These are phyloP conservation scores for Coffea eugenioides DNA, from an alignment of 257 asterid species.

Conservation along the genomic window DNA sequence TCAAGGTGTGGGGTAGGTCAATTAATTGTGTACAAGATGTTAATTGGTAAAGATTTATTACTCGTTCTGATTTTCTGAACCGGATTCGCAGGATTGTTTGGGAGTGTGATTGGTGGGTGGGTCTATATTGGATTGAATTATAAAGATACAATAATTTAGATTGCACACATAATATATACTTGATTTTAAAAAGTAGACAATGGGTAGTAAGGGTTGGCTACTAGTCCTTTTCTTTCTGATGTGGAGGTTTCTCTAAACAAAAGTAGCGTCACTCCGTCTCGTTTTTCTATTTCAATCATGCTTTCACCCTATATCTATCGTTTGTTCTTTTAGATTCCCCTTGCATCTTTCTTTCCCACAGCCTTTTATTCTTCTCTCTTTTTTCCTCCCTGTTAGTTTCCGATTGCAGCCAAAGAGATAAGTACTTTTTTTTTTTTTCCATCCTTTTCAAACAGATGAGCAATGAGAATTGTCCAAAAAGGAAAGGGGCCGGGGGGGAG, in stretches of 20 bases:
- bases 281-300: neutral
- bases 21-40: neutral
- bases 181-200: slow-evolving; percentile 10
- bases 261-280: neutral
- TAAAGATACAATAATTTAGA: slow-evolving; percentile 15
- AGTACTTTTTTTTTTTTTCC: neutral
- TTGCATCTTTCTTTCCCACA: neutral
- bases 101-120: slow-evolving; percentile 9
- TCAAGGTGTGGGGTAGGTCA: slow-evolving; percentile 8
- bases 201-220: slow-evolving; percentile 32
- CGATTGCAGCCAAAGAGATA: neutral
- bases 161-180: slow-evolving; percentile 1
- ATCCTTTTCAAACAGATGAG: neutral
- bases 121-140: neutral
- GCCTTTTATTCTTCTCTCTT: neutral
- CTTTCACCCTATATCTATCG: too few species aligned
- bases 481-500: neutral
- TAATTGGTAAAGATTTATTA: neutral
- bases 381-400: neutral
- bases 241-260: slow-evolving; percentile 10
- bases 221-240: slow-evolving; percentile 33
- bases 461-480: neutral
- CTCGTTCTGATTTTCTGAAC: neutral
- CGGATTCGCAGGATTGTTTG: slow-evolving; percentile 11
- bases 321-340: too few species aligned